These are phyloP conservation scores for Wallemia mellicola DNA, from an alignment of 1,284 basidiomycete species.

Conservation along the genomic window DNA sequence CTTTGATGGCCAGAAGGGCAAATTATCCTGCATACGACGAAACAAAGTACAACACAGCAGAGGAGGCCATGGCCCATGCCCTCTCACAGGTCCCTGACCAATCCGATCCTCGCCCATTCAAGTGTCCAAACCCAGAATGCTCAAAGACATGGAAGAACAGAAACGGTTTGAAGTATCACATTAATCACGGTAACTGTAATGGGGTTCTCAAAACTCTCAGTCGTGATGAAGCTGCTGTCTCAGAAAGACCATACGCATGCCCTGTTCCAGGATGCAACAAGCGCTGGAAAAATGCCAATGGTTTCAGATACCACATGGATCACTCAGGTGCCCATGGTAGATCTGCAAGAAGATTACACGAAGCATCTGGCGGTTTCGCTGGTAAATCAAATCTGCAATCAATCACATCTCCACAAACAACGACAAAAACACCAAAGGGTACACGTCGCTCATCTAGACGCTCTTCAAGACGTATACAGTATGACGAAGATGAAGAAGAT, in stretches of 20 bases:
- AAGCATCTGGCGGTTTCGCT: not conserved
- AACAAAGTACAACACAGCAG: not conserved
- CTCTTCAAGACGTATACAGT: not conserved
- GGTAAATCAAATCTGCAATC: not conserved
- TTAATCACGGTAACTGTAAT: constrained; percentile 1
- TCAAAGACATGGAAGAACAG: constrained; percentile 1
- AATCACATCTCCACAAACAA: not conserved
- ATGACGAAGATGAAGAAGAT: not conserved
- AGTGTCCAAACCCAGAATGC: constrained; percentile 1
- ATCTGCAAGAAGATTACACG: not conserved
- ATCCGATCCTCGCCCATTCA: not conserved
- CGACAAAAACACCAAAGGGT: not conserved
- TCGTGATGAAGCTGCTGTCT: not conserved
- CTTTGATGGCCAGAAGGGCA: not conserved
- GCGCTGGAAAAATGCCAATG: constrained; percentile 1
- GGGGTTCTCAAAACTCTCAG: not conserved
- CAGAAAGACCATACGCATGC: not conserved
- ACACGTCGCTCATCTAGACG: not conserved
- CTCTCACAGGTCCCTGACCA: not conserved
- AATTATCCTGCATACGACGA: not conserved
- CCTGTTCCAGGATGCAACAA: constrained; percentile 1
- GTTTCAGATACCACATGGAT: constrained; percentile 1
- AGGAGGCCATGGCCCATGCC: not conserved
- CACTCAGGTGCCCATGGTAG: not conserved
- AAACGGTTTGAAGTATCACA: constrained; percentile 1